Evolutionary conservation across 371 early-diverging fungal genomes (phyloP), one percentile per base, ranked within the genome.

Genomic region (Rhizopus delemar): DNA sequence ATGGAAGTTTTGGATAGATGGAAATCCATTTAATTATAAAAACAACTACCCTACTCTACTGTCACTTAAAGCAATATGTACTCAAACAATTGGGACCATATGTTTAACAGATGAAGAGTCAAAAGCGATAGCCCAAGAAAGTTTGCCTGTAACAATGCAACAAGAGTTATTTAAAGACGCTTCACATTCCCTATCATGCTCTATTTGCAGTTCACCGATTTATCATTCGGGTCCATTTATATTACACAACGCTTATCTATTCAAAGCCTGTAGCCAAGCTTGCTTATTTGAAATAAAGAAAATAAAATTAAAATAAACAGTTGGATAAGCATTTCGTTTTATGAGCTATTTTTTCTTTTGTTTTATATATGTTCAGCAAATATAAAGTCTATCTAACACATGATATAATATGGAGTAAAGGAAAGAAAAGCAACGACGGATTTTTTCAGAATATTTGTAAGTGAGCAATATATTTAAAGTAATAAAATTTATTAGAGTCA

Each of bases 1-100:
- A 13, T 38, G 38, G 22, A 56, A 60, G 3, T 46, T 80, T 9
- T 69, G 81, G 72, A 52, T 75, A 12, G 83, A 78, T 22, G 65
- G 65, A 1, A 82, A 84, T 58, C 71, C 60, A n/a, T 80, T 78
- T 56, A 59, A 11, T 51, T 54, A 2, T 31, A 45, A 8, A 38
- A 50, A 29, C 29, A 46, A n/a, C 8, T 41, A 16, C n/a, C 13
- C 35, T 12, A 38, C 8, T 1, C 34, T 56, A 8, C 48, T 60
- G 3, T 52, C 68, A 4, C 28, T 68, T 3, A 63, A 46, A 34
- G 13, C 45, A 9, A 57, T 61, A n/a, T 69, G 69, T 22, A 6
- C 35, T 28, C 69, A 69, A 49, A 56, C 49, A 13, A 57, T 63
- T 11, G 69, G 69, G 0, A 8, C 22, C 8, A 33, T 51, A 31